Evolutionary conservation across 2,329 filamentous ascomycete species (phyloP).

Genomic region (Aspergillus quadrilineatus): DNA sequence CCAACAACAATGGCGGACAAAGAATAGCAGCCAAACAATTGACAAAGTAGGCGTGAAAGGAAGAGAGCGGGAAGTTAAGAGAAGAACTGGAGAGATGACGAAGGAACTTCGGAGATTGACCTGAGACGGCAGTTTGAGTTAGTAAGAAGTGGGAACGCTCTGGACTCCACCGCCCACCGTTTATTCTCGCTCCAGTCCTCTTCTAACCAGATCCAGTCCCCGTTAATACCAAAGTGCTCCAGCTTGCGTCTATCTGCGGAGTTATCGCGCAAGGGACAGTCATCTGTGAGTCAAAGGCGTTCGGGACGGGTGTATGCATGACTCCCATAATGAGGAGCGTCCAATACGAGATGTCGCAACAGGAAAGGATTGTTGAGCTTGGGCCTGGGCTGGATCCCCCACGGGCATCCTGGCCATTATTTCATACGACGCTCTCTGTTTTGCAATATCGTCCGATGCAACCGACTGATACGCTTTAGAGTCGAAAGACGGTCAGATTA

Average conservation of each 20-base stretch:
- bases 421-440: neutral
- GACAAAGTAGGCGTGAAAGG: slow-evolving; percentile 1
- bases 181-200: neutral
- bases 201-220: slow-evolving; percentile 4
- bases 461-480: neutral
- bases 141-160: slow-evolving; percentile 11
- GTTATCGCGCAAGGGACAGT: neutral
- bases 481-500: neutral
- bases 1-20: slow-evolving; percentile 3
- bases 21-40: slow-evolving; percentile 2
- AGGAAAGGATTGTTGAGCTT: neutral
- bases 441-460: neutral
- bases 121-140: neutral
- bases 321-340: neutral
- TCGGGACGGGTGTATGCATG: neutral
- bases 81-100: slow-evolving; percentile 1
- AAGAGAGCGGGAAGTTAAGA: neutral
- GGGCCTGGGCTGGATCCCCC: neutral
- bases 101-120: neutral
- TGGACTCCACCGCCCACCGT: neutral
- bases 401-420: neutral
- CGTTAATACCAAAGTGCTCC: neutral
- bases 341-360: neutral
- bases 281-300: neutral
- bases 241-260: neutral